These are phyloP conservation scores for Poa pratensis DNA, from an alignment of 176 grass and related monocot species.

Conservation along the genomic window DNA sequence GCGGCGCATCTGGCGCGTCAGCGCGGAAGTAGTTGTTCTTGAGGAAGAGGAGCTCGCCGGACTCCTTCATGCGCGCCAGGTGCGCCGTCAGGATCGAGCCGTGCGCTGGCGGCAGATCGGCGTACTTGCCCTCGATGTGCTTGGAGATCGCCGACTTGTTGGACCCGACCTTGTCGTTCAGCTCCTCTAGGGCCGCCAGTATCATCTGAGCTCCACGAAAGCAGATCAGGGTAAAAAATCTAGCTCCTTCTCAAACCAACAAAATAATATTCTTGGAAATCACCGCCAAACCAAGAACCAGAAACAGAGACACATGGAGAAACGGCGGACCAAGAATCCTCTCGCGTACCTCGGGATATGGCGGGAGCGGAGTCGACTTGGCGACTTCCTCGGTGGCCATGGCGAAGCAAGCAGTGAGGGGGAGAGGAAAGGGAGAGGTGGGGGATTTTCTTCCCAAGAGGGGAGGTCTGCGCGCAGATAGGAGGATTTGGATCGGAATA, in stretches of 20 bases:
- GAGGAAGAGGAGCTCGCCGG: conserved; percentile 72
- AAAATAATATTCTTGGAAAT: not conserved
- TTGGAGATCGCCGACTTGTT: conserved; percentile 88
- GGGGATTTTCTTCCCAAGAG: conserved; percentile 25
- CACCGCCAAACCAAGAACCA: not conserved
- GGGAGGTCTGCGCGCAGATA: conserved; percentile 37
- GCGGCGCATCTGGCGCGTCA: conserved; percentile 58
- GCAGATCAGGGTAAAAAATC: not conserved
- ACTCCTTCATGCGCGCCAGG: conserved; percentile 89
- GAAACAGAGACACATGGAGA: not conserved
- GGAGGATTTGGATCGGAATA: conserved; percentile 55
- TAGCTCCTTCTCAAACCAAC: not conserved
- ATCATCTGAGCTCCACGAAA: conserved; percentile 62
- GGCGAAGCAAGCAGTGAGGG: conserved; percentile 23
- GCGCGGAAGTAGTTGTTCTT: conserved; percentile 82
- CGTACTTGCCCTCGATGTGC: conserved; percentile 80
- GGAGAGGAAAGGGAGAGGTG: not conserved
- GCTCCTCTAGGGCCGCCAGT: conserved; percentile 59
- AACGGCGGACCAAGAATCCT: not conserved
- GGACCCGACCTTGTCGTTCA: conserved; percentile 69
- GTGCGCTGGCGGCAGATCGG: conserved; percentile 65
- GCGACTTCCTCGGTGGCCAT: conserved; percentile 66
- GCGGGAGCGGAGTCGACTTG: conserved; percentile 59
- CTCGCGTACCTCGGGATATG: conserved; percentile 75
- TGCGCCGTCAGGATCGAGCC: conserved; percentile 81